Evolutionary conservation across 768 basidiomycete species (phyloP).

Genomic region (Baorangia bicolor): DNA sequence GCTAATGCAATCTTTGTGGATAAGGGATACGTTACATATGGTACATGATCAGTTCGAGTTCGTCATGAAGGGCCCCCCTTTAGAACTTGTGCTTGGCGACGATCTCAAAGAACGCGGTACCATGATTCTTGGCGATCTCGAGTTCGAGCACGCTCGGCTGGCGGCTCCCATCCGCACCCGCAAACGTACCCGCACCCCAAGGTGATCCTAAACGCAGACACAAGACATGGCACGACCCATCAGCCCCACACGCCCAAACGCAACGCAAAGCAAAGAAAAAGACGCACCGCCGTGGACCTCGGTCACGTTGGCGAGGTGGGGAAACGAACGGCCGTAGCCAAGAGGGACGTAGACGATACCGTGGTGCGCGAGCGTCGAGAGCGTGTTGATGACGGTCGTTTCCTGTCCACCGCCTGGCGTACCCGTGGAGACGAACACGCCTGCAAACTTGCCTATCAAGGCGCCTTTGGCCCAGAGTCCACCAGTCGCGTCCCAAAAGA

Average conservation of each 20-base stretch:
- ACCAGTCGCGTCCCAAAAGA: conserved; percentile 78
- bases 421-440: conserved; percentile 73
- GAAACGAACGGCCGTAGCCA: conserved; percentile 54
- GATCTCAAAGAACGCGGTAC: conserved; percentile 49
- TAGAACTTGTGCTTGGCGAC: conserved; percentile 41
- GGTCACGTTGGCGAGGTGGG: conserved; percentile 40
- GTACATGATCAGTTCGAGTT: background rate
- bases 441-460: conserved; percentile 71
- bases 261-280: background rate
- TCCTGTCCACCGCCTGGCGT: conserved; percentile 78
- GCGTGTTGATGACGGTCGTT: conserved; percentile 45
- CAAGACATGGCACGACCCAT: background rate
- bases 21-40: no score
- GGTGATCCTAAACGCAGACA: conserved; percentile 53
- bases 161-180: conserved; percentile 46
- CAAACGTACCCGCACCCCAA: conserved; percentile 73
- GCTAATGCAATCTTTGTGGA: no score
- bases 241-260: background rate
- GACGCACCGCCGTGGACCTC: conserved; percentile 59
- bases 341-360: conserved; percentile 71
- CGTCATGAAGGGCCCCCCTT: background rate
- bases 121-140: conserved; percentile 52
- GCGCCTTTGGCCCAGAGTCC: conserved; percentile 57
- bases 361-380: conserved; percentile 69
- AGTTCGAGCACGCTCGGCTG: conserved; percentile 51